A percentile compares a stretch with the other conserved stretches of the same genome.
Conservation (phyloP, 768 basidiomycete species). For the Panellus pusillus region DNA sequence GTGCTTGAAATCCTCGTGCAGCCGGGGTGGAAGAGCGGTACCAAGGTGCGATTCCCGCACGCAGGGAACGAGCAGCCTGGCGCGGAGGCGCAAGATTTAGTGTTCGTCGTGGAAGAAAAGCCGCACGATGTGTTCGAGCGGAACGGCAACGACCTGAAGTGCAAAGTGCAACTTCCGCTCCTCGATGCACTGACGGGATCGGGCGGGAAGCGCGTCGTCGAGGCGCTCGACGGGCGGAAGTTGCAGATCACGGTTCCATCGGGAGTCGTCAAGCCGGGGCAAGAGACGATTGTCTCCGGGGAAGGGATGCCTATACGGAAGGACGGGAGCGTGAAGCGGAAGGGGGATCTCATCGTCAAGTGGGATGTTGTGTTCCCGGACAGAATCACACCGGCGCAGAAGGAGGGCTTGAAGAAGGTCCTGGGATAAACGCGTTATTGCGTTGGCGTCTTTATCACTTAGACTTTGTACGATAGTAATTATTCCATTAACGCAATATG, state of each 20-base stretch:
- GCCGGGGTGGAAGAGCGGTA: conserved; percentile 96
- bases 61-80: conserved; percentile 76
- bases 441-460: no score
- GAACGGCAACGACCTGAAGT: conserved; percentile 78
- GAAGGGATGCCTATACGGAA: conserved; percentile 95
- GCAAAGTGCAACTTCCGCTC: conserved; percentile 63
- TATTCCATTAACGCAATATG: no score
- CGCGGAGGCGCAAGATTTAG: conserved; percentile 85
- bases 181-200: conserved; percentile 79
- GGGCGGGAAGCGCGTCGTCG: conserved; percentile 53
- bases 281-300: conserved; percentile 64
- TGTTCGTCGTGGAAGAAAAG: conserved; percentile 97
- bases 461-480: no score
- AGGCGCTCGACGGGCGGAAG: conserved; percentile 78
- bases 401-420: conserved; percentile 75
- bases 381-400: conserved; percentile 71
- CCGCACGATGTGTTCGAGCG: conserved; percentile 75
- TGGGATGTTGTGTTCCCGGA: conserved; percentile 89
- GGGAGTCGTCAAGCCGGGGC: conserved; percentile 74
- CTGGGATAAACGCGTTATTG: conserved; percentile 38
- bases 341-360: conserved; percentile 81
- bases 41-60: conserved; percentile 86
- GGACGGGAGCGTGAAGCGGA: conserved; percentile 63
- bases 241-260: conserved; percentile 66
- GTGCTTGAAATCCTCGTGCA: conserved; percentile 76